These are phyloP conservation scores for Dendrocalamus sinicus DNA, from an alignment of 176 grass and related monocot species.

Conservation along the genomic window DNA sequence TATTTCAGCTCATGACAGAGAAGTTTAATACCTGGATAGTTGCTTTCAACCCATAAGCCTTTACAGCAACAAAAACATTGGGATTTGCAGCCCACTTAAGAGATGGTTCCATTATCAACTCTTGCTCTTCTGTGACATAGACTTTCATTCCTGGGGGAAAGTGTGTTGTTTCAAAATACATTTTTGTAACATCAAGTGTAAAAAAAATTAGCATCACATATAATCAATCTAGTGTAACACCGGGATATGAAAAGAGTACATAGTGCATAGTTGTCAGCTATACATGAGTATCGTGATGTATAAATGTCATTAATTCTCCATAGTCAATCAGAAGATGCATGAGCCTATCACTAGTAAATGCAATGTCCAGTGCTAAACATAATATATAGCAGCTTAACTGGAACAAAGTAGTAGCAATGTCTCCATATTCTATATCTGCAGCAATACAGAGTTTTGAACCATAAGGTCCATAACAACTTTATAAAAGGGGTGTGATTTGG, in stretches of 20 bases:
- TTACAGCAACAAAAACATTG: conserved; percentile 78
- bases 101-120: conserved; percentile 96
- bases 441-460: background rate
- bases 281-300: background rate
- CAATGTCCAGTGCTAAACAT: background rate
- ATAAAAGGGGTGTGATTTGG: background rate
- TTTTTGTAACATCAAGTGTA: background rate
- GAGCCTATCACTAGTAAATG: conserved; percentile 8
- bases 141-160: conserved; percentile 91
- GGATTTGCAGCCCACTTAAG: conserved; percentile 99
- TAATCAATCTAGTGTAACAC: background rate
- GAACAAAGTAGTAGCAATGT: conserved; percentile 12
- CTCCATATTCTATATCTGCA: conserved; percentile 3
- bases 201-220: conserved; percentile 26
- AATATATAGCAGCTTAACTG: conserved; percentile 26
- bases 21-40: conserved; percentile 68
- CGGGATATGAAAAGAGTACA: background rate
- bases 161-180: conserved; percentile 15
- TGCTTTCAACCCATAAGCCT: conserved; percentile 82
- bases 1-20: conserved; percentile 12
- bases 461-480: background rate
- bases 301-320: background rate
- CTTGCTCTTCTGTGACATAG: conserved; percentile 86
- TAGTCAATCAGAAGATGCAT: background rate
- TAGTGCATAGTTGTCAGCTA: conserved; percentile 1